Evolutionary conservation across 352 stramenopile genomes (phyloP).

Genomic region (Globisporangium megalacanthum): DNA sequence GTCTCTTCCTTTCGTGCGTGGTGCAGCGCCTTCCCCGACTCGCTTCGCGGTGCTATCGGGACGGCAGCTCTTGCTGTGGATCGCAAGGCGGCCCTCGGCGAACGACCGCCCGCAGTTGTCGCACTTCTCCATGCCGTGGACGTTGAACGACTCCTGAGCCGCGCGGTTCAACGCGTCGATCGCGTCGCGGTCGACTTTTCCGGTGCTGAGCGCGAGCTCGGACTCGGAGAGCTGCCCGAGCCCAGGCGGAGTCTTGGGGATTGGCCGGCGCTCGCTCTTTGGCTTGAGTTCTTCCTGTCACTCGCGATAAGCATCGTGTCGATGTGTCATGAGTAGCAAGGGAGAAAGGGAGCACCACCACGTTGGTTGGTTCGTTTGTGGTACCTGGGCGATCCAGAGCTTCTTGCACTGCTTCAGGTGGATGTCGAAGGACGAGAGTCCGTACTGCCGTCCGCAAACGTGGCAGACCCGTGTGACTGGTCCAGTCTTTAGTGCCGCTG

Average conservation of each 20-base stretch:
- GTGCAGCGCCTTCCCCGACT: slow-evolving; percentile 40
- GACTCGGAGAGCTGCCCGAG: slow-evolving; percentile 23
- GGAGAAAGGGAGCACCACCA: no score
- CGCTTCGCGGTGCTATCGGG: slow-evolving; percentile 38
- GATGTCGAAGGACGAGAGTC: slow-evolving; percentile 77
- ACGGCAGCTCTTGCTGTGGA: slow-evolving; percentile 59
- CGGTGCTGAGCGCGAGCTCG: slow-evolving; percentile 6
- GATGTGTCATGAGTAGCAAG: no score
- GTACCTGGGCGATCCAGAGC: slow-evolving; percentile 59
- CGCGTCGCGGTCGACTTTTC: slow-evolving; percentile 42
- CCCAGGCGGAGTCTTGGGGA: slow-evolving; percentile 60
- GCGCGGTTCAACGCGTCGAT: slow-evolving; percentile 65
- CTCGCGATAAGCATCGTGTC: no score
- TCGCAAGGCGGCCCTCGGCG: slow-evolving; percentile 61
- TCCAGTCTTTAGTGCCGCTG: slow-evolving; percentile 30
- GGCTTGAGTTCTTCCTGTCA: slow-evolving; percentile 64
- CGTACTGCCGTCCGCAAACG: slow-evolving; percentile 75
- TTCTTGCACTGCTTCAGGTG: slow-evolving; percentile 86
- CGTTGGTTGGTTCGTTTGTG: not conserved
- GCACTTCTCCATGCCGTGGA: slow-evolving; percentile 77
- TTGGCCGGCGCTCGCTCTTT: slow-evolving; percentile 40
- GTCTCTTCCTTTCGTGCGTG: slow-evolving; percentile 51
- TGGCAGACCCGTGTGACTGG: slow-evolving; percentile 74
- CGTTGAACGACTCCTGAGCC: slow-evolving; percentile 61
- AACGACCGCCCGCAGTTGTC: slow-evolving; percentile 71